Evolutionary conservation across 2,329 filamentous ascomycete genomes (phyloP), one percentile per base, ranked within the genome.

Genomic region (Fusarium pseudograminearum): DNA sequence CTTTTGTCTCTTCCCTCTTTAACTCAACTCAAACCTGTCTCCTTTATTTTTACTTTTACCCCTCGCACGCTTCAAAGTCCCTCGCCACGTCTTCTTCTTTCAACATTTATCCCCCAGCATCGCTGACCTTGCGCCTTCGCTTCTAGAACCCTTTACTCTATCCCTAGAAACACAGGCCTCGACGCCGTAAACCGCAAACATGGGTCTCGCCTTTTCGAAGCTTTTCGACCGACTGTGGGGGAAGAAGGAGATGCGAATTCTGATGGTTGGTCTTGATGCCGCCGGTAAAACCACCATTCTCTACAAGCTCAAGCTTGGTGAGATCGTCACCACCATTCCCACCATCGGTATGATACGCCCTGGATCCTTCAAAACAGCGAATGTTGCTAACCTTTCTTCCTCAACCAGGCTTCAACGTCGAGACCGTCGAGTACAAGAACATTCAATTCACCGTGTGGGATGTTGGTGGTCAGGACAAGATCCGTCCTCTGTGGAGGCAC

Each of bases 391-490:
- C 65, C 33, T 30, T 38, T 15, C 18, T n/a, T 52, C 45, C 31
- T 52, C 48, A 44, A 45, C 30, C 73, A 94, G 92, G 96, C 79
- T 99, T 99, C 91, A 99, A 99, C 87, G 96, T 99, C 83, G 96
- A 99, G 89, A 98, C 96, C 59, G 96, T 99, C 83, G 94, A 97
- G 83, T 98, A 98, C 89, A 98, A 98, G 90, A 99, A 99, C 90
- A 98, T 97, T 79, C 94, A 97, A 83, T 99, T 99, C 89, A 98
- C 95, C 83, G 96, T 99, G 82, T 99, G 96, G 96, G 96, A 98
- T 87, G 96, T 99, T 80, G 96, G 96, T 88, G 96, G 96, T 83
- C 96, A 99, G 88, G 96, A 99, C 90, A 98, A 98, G 93, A 99
- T 99, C 82, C 91, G 96, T 83, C 96, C 96, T 80, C 88, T 99